A percentile compares a stretch with the other conserved stretches of the same genome.
Conservation (phyloP, 2,329 filamentous ascomycete genomes). For the Nannizzia gypsea region DNA sequence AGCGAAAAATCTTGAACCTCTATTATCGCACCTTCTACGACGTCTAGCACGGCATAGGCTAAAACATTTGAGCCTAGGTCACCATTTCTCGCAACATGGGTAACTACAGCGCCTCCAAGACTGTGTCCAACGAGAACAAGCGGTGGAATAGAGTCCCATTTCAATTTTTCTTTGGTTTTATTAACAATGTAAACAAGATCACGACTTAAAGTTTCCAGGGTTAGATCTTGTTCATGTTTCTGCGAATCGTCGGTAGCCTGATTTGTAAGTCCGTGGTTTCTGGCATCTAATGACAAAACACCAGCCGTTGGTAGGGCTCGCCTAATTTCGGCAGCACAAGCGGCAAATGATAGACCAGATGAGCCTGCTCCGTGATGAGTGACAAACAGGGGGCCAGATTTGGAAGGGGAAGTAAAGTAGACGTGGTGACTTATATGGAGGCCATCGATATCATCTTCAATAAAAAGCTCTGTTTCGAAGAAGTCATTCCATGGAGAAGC, state of each 20-base stretch:
- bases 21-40: slow-evolving; percentile 57
- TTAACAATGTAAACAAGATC: slow-evolving; percentile 62
- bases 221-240: slow-evolving; percentile 49
- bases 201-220: slow-evolving; percentile 56
- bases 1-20: background rate
- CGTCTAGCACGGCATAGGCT: slow-evolving; percentile 82
- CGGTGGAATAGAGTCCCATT: slow-evolving; percentile 61
- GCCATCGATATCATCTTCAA: slow-evolving; percentile 35
- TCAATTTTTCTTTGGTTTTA: slow-evolving; percentile 55
- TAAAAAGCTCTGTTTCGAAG: slow-evolving; percentile 75
- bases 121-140: slow-evolving; percentile 82
- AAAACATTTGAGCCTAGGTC: slow-evolving; percentile 57
- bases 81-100: slow-evolving; percentile 61
- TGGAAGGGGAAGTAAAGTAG: slow-evolving; percentile 69
- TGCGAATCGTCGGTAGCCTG: slow-evolving; percentile 17
- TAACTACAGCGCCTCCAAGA: slow-evolving; percentile 82
- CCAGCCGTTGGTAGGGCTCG: slow-evolving; percentile 68
- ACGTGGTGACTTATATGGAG: slow-evolving; percentile 59
- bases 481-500: slow-evolving; percentile 77
- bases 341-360: slow-evolving; percentile 81
- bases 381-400: slow-evolving; percentile 70
- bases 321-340: slow-evolving; percentile 64
- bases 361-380: slow-evolving; percentile 93
- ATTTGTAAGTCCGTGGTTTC: slow-evolving; percentile 66
- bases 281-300: slow-evolving; percentile 71